A percentile compares a stretch with the other conserved stretches of the same genome.
These are phyloP conservation scores for Leccinum variicolor DNA, from an alignment of 768 basidiomycete genomes.

Conservation along the genomic window DNA sequence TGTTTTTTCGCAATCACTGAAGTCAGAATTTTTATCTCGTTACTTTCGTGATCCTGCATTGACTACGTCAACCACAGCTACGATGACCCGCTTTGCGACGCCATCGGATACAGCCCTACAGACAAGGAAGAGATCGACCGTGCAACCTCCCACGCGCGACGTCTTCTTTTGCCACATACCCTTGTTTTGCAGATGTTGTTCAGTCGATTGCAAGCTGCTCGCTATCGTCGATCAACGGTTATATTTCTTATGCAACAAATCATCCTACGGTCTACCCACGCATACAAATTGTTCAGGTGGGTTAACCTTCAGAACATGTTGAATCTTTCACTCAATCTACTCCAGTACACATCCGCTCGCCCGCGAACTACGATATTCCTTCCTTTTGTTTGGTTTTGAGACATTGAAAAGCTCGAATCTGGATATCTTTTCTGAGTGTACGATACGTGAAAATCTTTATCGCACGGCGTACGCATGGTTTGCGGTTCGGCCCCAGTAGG, in stretches of 20 bases:
- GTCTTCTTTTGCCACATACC: slow-evolving; percentile 78
- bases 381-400: slow-evolving; percentile 92
- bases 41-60: neutral
- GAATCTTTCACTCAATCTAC: neutral
- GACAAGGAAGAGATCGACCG: slow-evolving; percentile 82
- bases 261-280: slow-evolving; percentile 75
- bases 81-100: slow-evolving; percentile 82
- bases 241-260: slow-evolving; percentile 84
- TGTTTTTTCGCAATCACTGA: slow-evolving; percentile 74
- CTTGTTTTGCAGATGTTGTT: slow-evolving; percentile 85
- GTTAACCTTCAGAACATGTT: slow-evolving; percentile 3
- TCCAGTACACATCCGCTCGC: slow-evolving; percentile 87
- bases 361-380: slow-evolving; percentile 85
- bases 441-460: slow-evolving; percentile 74
- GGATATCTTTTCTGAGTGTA: slow-evolving; percentile 77
- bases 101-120: slow-evolving; percentile 86
- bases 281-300: slow-evolving; percentile 73
- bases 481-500: slow-evolving; percentile 87
- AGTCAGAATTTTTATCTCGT: slow-evolving; percentile 50
- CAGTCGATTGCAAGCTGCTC: slow-evolving; percentile 90
- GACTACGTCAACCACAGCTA: slow-evolving; percentile 50
- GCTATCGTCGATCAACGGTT: slow-evolving; percentile 80
- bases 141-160: slow-evolving; percentile 61
- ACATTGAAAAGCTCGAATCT: slow-evolving; percentile 83
- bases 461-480: slow-evolving; percentile 89